A percentile compares a stretch with the other conserved stretches of the same genome.
phyloP scores from a whole-genome alignment of 2,329 filamentous ascomycete species.

The Grosmannia huntii region DNA sequence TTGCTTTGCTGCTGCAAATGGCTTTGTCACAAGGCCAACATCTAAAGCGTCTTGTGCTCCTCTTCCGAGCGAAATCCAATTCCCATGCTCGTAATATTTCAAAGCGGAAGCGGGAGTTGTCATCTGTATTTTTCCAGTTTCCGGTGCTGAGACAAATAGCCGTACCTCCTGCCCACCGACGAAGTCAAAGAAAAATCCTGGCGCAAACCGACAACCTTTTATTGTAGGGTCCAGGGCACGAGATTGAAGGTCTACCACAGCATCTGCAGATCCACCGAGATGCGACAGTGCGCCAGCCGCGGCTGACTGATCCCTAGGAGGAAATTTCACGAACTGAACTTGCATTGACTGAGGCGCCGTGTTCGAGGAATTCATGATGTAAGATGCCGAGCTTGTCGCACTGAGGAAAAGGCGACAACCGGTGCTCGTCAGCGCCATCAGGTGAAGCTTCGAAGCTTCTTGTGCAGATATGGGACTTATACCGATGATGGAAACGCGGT shows the following conservation, averaged over 20 bases:
- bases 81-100: slow-evolving; percentile 65
- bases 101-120: slow-evolving; percentile 38
- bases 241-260: slow-evolving; percentile 34
- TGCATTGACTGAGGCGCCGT: slow-evolving; percentile 86
- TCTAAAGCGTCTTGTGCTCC: slow-evolving; percentile 57
- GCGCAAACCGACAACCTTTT: slow-evolving; percentile 54
- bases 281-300: background rate
- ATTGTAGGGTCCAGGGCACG: slow-evolving; percentile 35
- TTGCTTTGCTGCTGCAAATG: slow-evolving; percentile 54
- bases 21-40: slow-evolving; percentile 61
- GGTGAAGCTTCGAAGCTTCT: slow-evolving; percentile 71
- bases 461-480: slow-evolving; percentile 72
- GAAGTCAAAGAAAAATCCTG: slow-evolving; percentile 86
- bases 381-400: slow-evolving; percentile 65
- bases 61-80: slow-evolving; percentile 59
- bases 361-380: slow-evolving; percentile 47
- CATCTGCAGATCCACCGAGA: slow-evolving; percentile 21
- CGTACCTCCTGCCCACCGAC: slow-evolving; percentile 28
- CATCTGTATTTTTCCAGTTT: slow-evolving; percentile 70
- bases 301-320: slow-evolving; percentile 42
- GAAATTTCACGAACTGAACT: slow-evolving; percentile 92
- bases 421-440: slow-evolving; percentile 82
- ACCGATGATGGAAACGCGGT: slow-evolving; percentile 61
- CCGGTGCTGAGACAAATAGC: slow-evolving; percentile 77
- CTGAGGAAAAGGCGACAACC: slow-evolving; percentile 89